A percentile compares a stretch with the other conserved stretches of the same genome.
These are phyloP conservation scores for Hyphopichia khmerensis DNA, from an alignment of 1,139 yeast species.

Conservation along the genomic window DNA sequence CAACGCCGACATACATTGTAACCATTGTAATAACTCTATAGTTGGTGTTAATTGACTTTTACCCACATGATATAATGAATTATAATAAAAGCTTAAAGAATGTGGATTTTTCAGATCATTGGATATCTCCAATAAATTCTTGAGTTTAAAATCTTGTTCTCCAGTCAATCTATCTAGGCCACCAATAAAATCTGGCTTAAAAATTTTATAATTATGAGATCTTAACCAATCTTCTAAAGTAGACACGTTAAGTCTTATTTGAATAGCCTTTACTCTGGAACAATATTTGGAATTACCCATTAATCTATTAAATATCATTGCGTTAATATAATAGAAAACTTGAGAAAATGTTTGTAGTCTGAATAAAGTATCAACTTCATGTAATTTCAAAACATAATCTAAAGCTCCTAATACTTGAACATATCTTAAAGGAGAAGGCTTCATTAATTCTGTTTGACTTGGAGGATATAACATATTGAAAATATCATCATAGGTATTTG, in stretches of 20 bases:
- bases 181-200: constrained; percentile 39
- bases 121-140: constrained; percentile 20
- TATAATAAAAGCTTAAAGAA: constrained; percentile 48
- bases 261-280: constrained; percentile 84
- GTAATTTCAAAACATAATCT: constrained; percentile 79
- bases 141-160: constrained; percentile 11
- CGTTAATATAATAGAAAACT: constrained; percentile 76
- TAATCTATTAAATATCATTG: constrained; percentile 71
- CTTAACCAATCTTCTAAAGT: constrained; percentile 92
- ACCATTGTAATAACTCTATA: constrained; percentile 82
- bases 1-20: constrained; percentile 76
- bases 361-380: constrained; percentile 73
- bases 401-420: constrained; percentile 88
- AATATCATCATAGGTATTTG: constrained; percentile 64
- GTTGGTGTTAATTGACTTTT: constrained; percentile 69
- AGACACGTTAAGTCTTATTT: constrained; percentile 81
- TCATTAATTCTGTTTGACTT: constrained; percentile 55
- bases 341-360: constrained; percentile 76
- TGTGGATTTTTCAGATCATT: constrained; percentile 27
- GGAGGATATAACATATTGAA: constrained; percentile 73
- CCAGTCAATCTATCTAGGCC: constrained; percentile 15
- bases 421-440: constrained; percentile 84
- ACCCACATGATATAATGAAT: constrained; percentile 58
- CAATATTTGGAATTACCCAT: constrained; percentile 64
- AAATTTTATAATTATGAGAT: constrained; percentile 64